A percentile compares a stretch with the other conserved stretches of the same genome.
Conservation (phyloP, 148 eudicot species). For the Fagopyrum esculentum region DNA sequence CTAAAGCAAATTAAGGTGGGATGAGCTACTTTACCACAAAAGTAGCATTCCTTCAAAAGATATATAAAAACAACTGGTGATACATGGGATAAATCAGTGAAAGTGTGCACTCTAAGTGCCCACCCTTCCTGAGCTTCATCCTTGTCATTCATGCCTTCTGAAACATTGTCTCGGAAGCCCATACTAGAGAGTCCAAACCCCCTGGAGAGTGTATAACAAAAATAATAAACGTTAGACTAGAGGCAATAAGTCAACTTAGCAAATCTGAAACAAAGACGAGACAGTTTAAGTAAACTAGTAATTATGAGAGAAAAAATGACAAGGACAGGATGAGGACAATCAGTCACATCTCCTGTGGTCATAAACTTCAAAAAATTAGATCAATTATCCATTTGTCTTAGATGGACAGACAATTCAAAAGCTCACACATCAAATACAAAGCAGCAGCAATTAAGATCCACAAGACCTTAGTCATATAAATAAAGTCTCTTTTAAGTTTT, state of each 20-base stretch:
- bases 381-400: not conserved
- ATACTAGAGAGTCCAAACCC: conserved; percentile 29
- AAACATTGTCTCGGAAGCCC: conserved; percentile 41
- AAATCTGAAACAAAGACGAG: not conserved
- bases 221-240: not conserved
- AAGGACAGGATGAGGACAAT: not conserved
- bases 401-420: not conserved
- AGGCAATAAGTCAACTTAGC: not conserved
- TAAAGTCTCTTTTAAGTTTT: not conserved
- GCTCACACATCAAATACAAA: not conserved
- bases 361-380: no score
- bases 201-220: conserved; percentile 18
- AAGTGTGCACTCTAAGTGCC: conserved; percentile 60
- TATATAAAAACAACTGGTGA: conserved; percentile 82
- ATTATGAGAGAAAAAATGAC: not conserved
- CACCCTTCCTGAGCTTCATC: conserved; percentile 27
- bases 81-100: conserved; percentile 67
- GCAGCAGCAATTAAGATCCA: not conserved
- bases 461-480: not conserved
- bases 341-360: not conserved
- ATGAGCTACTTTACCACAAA: conserved; percentile 38
- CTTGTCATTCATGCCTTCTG: conserved; percentile 16
- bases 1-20: conserved; percentile 11
- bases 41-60: conserved; percentile 75
- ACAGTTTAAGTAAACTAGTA: not conserved